Evolutionary conservation across 805 yeast genomes (phyloP), one percentile per base, ranked within the genome.

Genomic region (Saturnispora mendoncae): DNA sequence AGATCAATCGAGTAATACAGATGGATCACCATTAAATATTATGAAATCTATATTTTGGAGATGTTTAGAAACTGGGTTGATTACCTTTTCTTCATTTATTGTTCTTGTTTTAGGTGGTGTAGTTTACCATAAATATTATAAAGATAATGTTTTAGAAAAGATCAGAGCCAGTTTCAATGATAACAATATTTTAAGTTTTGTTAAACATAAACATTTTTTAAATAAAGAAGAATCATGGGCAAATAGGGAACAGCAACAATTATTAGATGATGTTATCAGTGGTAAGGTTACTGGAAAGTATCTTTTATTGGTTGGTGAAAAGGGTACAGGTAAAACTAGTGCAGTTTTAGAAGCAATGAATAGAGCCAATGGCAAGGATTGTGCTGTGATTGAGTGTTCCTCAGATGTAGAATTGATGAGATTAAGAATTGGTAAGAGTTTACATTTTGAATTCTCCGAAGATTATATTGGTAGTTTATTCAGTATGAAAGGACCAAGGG

Each of bases 261-360:
- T 76, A 7, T 55, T 84, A 25, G 84, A 84, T 58, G 76, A 72
- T 28, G 76, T 84, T 23, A 68, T 84, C 3, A 55, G 69, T 7
- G 94, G 94, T 1, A 59, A 68, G n/a, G 62, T 72, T 2, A 60
- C 60, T 5, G 94, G 94, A 0, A 58, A 90, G 14, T 84, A 84
- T 60, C 80, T 75, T 53, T 61, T 84, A 36, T 54, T 84, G 9
- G 72, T 84, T 31, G 94, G 94, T 24, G 94, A 84, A 56, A 84
- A 84, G 55, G 94, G 94, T 1, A 84, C 92, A 0, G 94, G 94
- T 2, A 84, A 84, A 55, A 78, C 87, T 1, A 78, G 90, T 1
- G 69, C 85, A 65, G 67, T 84, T 13, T 59, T 81, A 51, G 86
- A 84, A 48, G 72, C 86, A 2, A 74, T 84, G 67, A 71, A 76